Evolutionary conservation across 2,329 filamentous ascomycete genomes (phyloP), one percentile per base, ranked within the genome.

Genomic region (Pseudogymnoascus sp.): DNA sequence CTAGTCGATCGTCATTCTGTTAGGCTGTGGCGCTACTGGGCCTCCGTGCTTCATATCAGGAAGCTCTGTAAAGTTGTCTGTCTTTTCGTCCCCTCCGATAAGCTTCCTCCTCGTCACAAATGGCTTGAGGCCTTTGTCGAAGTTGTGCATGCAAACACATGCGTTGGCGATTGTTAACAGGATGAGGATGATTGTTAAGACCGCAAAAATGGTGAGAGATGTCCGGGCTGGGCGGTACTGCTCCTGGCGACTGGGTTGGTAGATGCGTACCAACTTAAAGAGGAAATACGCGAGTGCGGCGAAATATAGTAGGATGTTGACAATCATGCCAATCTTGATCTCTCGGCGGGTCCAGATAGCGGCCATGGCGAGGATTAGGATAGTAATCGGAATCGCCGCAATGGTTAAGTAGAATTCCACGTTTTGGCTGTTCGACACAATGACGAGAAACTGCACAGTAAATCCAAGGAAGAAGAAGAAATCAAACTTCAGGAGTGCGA

Each of bases 401-500:
- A 94, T 86, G 6, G 95, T 99, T 59, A 97, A 80, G 60, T 83
- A 88, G 69, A 94, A 90, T 74, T 99, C 94, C 69, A 85, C 79
- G 64, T 87, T 83, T 57, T 82, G 81, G 65, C 83, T 79, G 63
- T 79, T 82, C 47, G 84, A 87, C 63, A 99, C 92, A 63, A 97
- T 89, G 68, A 99, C 93, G 60, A 97, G 83, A 75, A 99, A 99
- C 72, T 99, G 94, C 54, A 99, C 90, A 6, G 94, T 97, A 75
- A 99, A 99, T 60, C 93, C 94, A 58, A 99, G 85, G 81, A 99
- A 99, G 81, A 99, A 97, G 85, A 99, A 99, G 77, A 99, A 97
- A 77, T 99, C 94, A 74, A 99, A 99, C 76, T 99, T 99, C 66
- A 99, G 83, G 9, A 99, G 83, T 37, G 94, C 91, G 70, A 99